Percentiles rank a stretch among this genome's conserved stretches.
Evolutionary conservation across 176 grass and related monocot genomes (phyloP).

Genomic region (Phoenix roebelenii): DNA sequence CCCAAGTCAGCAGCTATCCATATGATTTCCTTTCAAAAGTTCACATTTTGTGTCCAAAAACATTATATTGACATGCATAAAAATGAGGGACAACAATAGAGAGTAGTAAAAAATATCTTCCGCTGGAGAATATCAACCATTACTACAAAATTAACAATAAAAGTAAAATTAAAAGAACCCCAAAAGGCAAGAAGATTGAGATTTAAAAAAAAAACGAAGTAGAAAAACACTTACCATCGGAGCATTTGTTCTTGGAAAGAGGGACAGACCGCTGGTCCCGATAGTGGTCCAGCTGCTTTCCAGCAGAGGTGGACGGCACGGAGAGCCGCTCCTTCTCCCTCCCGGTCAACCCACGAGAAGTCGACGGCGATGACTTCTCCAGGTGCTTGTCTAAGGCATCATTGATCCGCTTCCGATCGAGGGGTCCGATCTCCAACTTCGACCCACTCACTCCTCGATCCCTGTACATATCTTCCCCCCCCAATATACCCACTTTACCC

Average conservation of each 20-base stretch:
- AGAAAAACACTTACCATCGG: slow-evolving; percentile 2
- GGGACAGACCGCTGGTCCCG: neutral
- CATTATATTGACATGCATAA: no score
- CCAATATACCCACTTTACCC: neutral
- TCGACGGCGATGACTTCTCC: neutral
- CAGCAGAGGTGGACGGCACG: neutral
- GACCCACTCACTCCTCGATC: slow-evolving; percentile 1
- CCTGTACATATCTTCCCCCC: neutral
- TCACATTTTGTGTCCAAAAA: no score
- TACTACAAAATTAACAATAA: neutral
- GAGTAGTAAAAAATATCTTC: no score
- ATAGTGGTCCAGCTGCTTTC: neutral
- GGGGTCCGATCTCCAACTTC: neutral
- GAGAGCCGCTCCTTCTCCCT: neutral
- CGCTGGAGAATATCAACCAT: no score
- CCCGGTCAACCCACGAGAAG: neutral
- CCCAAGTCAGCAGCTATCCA: no score
- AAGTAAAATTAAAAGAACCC: neutral
- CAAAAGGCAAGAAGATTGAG: neutral
- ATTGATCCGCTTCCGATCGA: slow-evolving; percentile 2
- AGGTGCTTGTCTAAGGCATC: slow-evolving; percentile 10
- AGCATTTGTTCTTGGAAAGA: slow-evolving; percentile 3
- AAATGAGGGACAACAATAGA: no score
- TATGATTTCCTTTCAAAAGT: no score
- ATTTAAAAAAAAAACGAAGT: neutral